Conservation (phyloP, 1,284 basidiomycete species). For the Malassezia equina region DNA sequence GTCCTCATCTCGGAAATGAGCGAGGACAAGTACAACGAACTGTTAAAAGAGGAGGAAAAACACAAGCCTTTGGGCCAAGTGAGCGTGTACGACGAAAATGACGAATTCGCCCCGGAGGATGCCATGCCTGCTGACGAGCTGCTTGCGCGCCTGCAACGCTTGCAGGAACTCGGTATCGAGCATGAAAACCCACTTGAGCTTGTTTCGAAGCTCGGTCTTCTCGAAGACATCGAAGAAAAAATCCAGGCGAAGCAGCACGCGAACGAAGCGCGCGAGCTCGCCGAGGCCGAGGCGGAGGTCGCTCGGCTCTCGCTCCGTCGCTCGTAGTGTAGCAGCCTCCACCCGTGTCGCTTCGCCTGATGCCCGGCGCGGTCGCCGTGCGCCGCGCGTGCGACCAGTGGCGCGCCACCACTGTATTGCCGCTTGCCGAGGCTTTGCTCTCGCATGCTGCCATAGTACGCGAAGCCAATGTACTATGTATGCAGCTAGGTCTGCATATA, state of each 20-base stretch:
- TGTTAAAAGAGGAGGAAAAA: background rate
- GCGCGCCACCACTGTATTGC: slow-evolving; percentile 53
- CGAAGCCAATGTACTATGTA: slow-evolving; percentile 65
- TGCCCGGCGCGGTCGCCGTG: background rate
- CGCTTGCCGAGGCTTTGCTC: slow-evolving; percentile 80
- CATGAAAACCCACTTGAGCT: background rate
- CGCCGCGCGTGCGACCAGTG: slow-evolving; percentile 51
- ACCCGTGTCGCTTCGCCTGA: background rate
- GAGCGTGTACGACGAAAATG: background rate
- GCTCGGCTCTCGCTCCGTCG: background rate
- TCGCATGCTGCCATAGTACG: slow-evolving; percentile 76
- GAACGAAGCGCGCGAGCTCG: background rate
- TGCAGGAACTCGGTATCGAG: background rate
- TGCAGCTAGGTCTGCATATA: slow-evolving; percentile 63
- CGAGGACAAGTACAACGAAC: background rate
- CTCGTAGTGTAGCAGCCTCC: background rate
- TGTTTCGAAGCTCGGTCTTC: background rate
- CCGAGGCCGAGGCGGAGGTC: background rate
- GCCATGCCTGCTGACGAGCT: background rate
- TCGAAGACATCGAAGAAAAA: slow-evolving; percentile 3
- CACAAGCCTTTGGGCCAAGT: background rate
- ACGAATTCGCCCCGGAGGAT: background rate
- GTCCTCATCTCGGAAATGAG: background rate
- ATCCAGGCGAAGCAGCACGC: background rate
- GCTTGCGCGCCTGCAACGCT: background rate